Evolutionary conservation across 257 asterid genomes (phyloP), one percentile per base, ranked within the genome.

Genomic region (Linaria vulgaris): DNA sequence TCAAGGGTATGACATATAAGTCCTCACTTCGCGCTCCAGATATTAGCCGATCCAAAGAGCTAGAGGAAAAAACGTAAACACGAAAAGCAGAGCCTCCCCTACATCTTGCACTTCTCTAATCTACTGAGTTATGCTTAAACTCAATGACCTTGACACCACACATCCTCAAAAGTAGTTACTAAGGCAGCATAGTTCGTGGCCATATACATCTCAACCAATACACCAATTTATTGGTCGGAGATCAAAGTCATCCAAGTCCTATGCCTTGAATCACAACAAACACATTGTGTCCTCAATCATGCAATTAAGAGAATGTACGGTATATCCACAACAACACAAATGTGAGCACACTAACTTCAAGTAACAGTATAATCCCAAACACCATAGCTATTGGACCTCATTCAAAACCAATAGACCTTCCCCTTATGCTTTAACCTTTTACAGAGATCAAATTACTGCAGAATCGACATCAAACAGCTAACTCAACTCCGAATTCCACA

Each of bases 271-370:
- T 34, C 41, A 7, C 9, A 34, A 34, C 41, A 34, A 8, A 34
- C 41, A 7, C 41, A 68, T 68, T 49, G 23, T 3, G 44, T 43
- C 44, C 48, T 27, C 31, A 16, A 44, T 55, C n/a, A n/a, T n/a
- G n/a, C n/a, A n/a, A n/a, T n/a, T 24, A n/a, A 24, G 63, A 27
- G 21, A 52, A 37, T 14, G 31, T 57, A 54, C 5, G 30, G 15
- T 47, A 39, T 16, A 59, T 59, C 38, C 71, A 68, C 44, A 64
- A 67, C 23, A 60, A 45, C 4, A 58, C 34, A 56, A 25, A 45
- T 61, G 13, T 9, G 10, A 55, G 47, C 44, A n/a, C 59, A 25
- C 24, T 20, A 22, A 62, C 12, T n/a, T n/a, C 54, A 55, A 48
- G 19, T 21, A 12, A 13, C 19, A 53, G 9, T 55, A 20, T 45